phyloP scores from a whole-genome alignment of 2,329 filamentous ascomycete species.

The Phialophora verrucosa region DNA sequence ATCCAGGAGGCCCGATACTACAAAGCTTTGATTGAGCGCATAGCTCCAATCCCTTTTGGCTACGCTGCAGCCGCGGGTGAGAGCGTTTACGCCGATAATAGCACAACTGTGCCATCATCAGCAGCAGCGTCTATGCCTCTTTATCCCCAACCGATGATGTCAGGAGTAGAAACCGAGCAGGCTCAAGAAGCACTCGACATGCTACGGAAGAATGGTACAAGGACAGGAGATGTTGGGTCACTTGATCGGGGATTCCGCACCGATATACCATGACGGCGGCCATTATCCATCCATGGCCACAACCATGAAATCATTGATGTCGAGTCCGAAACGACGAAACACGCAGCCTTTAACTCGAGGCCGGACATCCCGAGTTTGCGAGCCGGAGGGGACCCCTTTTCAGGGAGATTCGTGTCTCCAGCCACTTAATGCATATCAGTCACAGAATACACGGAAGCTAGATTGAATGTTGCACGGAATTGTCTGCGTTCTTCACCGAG shows the following conservation, averaged over 20 bases:
- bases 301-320: background rate
- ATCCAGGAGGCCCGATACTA: slow-evolving; percentile 91
- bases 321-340: too few relatives aligned
- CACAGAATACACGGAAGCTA: background rate
- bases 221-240: slow-evolving; percentile 7
- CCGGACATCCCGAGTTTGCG: too few relatives aligned
- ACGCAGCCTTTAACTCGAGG: too few relatives aligned
- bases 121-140: background rate
- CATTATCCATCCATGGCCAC: background rate
- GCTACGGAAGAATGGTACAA: slow-evolving; percentile 8
- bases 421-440: background rate
- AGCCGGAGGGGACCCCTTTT: too few relatives aligned
- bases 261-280: slow-evolving; percentile 15
- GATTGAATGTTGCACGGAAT: background rate
- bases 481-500: background rate
- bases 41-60: background rate
- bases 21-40: slow-evolving; percentile 58
- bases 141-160: background rate
- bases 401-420: background rate
- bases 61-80: background rate
- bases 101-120: background rate
- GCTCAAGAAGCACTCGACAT: slow-evolving; percentile 15
- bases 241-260: slow-evolving; percentile 20
- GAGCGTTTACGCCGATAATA: background rate
- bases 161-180: slow-evolving; percentile 8